Evolutionary conservation across 371 early-diverging fungal species (phyloP).

Genomic region (Mitosporidium daphniae): DNA sequence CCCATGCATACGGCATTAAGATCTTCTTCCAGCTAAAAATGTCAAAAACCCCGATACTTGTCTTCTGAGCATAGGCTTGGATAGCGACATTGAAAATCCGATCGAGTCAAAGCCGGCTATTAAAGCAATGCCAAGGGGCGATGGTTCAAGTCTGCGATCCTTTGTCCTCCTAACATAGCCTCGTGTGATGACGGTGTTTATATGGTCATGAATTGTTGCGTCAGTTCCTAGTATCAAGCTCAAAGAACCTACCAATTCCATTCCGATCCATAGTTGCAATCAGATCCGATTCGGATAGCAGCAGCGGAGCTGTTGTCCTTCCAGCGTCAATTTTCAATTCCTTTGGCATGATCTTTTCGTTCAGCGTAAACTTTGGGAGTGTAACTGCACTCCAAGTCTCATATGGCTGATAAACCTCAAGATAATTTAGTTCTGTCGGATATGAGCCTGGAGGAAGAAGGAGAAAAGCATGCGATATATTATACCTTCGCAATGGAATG

Average conservation of each 20-base stretch:
- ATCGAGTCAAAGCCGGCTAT: conserved; percentile 45
- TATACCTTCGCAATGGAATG: conserved; percentile 5
- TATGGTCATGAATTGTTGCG: conserved; percentile 95
- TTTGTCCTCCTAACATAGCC: conserved; percentile 34
- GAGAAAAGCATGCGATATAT: no score
- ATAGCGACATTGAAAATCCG: conserved; percentile 1
- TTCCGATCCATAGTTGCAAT: conserved; percentile 82
- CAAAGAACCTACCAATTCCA: conserved; percentile 30
- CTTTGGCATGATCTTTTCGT: conserved; percentile 27
- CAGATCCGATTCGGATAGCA: conserved; percentile 64
- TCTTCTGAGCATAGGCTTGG: conserved; percentile 7
- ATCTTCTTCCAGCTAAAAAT: conserved; percentile 18
- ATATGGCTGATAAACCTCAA: conserved; percentile 72
- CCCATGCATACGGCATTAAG: conserved; percentile 16
- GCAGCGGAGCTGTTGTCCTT: conserved; percentile 30
- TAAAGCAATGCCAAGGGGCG: conserved; percentile 55
- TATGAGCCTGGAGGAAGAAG: no score
- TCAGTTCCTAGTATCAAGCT: conserved; percentile 30
- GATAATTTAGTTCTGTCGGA: conserved; percentile 42
- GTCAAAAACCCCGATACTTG: no score
- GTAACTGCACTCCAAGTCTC: conserved; percentile 46
- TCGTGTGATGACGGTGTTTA: conserved; percentile 63
- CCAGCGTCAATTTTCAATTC: conserved; percentile 21
- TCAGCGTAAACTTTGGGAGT: conserved; percentile 26
- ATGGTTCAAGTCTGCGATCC: conserved; percentile 25